Base-by-base conservation (phyloP, 2,329 filamentous ascomycete species). In the Trichoderma sp. region DNA sequence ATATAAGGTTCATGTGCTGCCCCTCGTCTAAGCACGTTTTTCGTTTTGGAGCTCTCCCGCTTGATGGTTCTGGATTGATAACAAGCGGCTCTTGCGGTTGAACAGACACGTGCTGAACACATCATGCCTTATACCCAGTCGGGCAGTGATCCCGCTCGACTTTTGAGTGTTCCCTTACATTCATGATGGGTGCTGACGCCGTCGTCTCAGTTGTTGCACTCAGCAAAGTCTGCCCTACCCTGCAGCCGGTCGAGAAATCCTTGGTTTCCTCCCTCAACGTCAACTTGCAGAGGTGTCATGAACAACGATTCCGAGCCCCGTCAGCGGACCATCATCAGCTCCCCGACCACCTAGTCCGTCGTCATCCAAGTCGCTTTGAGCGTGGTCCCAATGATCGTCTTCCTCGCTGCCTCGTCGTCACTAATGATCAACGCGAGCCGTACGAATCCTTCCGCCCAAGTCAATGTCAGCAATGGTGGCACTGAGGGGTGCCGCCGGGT, bases 1-100 rank as follows among this genome's bases (percentile, higher is more conserved):
- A 54, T 30, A 64, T 64, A 64, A 57, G 57, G 52, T 50, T 51
- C 52, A 57, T 48, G 44, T 21, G 47, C 43, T 12, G 28, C 51
- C 51, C 61, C 52, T 39, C 26, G 15, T 45, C 47, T 30, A 30
- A 30, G 5, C 21, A 17, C 6, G 10, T 5, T 6, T 21, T 39
- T 30, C 34, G 34, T 24, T 12, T 62, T 39, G 15, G 3, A 7
- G 45, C 21, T 45, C 28, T 44, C 34, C 7, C 47, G 5, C 48
- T 39, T 3, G 34, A 39, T 19, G 17, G 48, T 14, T 51, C 45
- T 45, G 44, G 19, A 19, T 17, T 30, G 19, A 17, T n/a, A 39
- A 41, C 30, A 10, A 39, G 21, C 34, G 51, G 34, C 28, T 54
- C 28, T 54, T 54, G n/a, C 14, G 51, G n/a, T 28, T 43, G 34